These are phyloP conservation scores for Tetrapisispora fleetii DNA, from an alignment of 805 yeast genomes.

Conservation along the genomic window DNA sequence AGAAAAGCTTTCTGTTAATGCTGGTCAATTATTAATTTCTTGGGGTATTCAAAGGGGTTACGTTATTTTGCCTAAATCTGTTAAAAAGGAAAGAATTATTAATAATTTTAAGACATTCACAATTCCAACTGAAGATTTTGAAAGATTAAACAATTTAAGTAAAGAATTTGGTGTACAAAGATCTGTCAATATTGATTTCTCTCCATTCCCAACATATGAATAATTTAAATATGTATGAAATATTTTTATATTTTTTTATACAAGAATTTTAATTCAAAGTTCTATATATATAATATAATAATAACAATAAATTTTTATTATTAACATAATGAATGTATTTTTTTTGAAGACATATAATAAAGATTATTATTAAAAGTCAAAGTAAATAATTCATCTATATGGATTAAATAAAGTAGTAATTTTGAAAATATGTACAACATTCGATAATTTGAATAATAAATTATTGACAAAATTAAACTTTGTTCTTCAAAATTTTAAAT, in stretches of 20 bases:
- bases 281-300: neutral
- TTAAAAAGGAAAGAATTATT: slow-evolving; percentile 52
- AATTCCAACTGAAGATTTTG: slow-evolving; percentile 35
- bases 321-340: neutral
- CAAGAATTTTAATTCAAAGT: too few relatives aligned
- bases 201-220: slow-evolving; percentile 11
- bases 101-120: slow-evolving; percentile 32
- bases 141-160: slow-evolving; percentile 26
- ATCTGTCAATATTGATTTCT: slow-evolving; percentile 21
- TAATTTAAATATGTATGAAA: neutral
- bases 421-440: slow-evolving; percentile 1
- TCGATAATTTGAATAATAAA: neutral
- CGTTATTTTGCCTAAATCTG: slow-evolving; percentile 58
- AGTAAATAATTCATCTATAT: neutral
- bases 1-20: slow-evolving; percentile 40
- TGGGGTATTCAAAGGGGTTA: slow-evolving; percentile 58
- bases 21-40: slow-evolving; percentile 50
- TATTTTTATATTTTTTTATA: too few relatives aligned
- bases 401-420: slow-evolving; percentile 1
- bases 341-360: neutral
- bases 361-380: neutral
- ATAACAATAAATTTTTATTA: neutral
- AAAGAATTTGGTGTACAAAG: slow-evolving; percentile 25
- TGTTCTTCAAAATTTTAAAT: neutral
- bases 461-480: too few relatives aligned